phyloP scores from a whole-genome alignment of 768 basidiomycete species.

The Termitomyces sp. region DNA sequence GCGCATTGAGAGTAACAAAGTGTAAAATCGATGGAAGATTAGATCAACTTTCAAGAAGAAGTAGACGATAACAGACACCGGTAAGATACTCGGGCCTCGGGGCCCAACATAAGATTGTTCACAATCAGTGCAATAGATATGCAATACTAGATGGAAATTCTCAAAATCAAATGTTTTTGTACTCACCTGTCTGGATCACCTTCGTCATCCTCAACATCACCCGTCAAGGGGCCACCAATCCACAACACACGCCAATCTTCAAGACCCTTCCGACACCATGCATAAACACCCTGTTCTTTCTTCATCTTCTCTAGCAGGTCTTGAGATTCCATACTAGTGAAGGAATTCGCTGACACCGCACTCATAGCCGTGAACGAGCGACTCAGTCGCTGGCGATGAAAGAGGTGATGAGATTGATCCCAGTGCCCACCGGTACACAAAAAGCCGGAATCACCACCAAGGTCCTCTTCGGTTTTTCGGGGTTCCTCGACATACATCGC shows the following conservation, averaged over 20 bases:
- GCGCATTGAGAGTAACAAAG: too few relatives aligned
- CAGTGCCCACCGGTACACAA: slow-evolving; percentile 51
- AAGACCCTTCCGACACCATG: slow-evolving; percentile 69
- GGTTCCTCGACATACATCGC: slow-evolving; percentile 38
- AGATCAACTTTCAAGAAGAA: too few relatives aligned
- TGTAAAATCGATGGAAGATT: too few relatives aligned
- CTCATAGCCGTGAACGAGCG: slow-evolving; percentile 45
- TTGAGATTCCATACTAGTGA: slow-evolving; percentile 49
- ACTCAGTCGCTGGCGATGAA: slow-evolving; percentile 25
- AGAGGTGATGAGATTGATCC: slow-evolving; percentile 40
- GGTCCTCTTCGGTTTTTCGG: slow-evolving; percentile 53
- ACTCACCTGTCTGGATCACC: neutral
- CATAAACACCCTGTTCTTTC: slow-evolving; percentile 68
- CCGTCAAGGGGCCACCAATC: slow-evolving; percentile 58
- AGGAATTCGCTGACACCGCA: slow-evolving; percentile 39
- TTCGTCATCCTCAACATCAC: slow-evolving; percentile 21
- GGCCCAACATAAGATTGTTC: too few relatives aligned
- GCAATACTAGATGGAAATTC: neutral
- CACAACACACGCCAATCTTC: slow-evolving; percentile 83
- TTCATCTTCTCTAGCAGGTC: slow-evolving; percentile 44
- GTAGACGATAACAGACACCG: too few relatives aligned
- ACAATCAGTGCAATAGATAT: neutral
- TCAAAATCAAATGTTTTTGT: neutral
- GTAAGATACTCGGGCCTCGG: too few relatives aligned
- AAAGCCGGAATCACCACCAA: slow-evolving; percentile 63